Percentiles rank a stretch among this genome's conserved stretches.
These are phyloP conservation scores for Malus sylvestris DNA, from an alignment of 306 rosid genomes.

Conservation along the genomic window DNA sequence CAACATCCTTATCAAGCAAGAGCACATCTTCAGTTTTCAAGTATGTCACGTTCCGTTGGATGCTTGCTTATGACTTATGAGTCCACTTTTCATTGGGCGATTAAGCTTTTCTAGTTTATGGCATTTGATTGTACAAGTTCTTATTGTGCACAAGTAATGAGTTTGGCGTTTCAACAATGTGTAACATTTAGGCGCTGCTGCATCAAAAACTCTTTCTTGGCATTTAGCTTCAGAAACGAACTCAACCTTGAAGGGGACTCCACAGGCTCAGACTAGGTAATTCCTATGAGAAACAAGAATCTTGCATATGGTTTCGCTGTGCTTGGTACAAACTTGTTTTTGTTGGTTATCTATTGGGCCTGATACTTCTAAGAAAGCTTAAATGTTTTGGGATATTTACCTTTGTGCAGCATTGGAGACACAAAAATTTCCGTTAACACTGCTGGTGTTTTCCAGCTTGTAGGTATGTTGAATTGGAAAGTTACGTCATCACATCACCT, in stretches of 20 bases:
- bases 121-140: background rate
- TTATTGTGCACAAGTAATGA: conserved; percentile 6
- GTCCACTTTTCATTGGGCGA: background rate
- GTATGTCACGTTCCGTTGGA: conserved; percentile 30
- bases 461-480: conserved; percentile 43
- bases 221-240: conserved; percentile 90
- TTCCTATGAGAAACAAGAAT: background rate
- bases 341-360: background rate
- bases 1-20: conserved; percentile 49
- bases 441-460: conserved; percentile 66
- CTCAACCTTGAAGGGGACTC: conserved; percentile 53
- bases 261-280: conserved; percentile 46
- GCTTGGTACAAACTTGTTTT: background rate
- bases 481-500: background rate
- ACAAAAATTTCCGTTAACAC: conserved; percentile 41
- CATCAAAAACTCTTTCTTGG: conserved; percentile 90
- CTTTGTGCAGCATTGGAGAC: conserved; percentile 41
- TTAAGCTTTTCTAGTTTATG: background rate
- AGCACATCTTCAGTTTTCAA: conserved; percentile 55
- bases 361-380: background rate
- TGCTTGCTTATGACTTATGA: background rate
- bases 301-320: background rate
- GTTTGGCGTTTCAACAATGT: conserved; percentile 6
- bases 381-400: background rate
- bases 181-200: conserved; percentile 35